A percentile compares a stretch with the other conserved stretches of the same genome.
Conservation (phyloP, 371 early-diverging fungal genomes). For the Mortierella sp. region DNA sequence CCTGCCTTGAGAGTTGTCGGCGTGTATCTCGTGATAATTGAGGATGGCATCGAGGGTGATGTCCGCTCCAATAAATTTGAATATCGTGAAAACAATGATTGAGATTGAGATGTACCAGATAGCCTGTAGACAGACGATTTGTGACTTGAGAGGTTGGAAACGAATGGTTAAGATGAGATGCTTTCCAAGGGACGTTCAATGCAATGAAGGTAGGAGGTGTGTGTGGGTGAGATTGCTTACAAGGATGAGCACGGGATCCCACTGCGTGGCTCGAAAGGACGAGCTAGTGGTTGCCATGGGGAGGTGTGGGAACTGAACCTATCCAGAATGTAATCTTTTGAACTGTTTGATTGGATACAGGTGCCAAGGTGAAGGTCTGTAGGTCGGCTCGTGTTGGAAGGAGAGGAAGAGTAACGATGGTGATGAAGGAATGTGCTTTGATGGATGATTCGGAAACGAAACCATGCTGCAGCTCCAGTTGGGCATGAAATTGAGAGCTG, state of each 20-base stretch:
- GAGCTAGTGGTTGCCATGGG: constrained; percentile 41
- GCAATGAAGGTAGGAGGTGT: neutral
- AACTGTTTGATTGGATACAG: neutral
- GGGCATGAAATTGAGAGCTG: too few relatives aligned
- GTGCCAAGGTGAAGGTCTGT: too few relatives aligned
- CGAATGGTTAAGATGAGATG: neutral
- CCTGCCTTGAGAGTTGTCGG: constrained; percentile 83
- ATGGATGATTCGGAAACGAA: too few relatives aligned
- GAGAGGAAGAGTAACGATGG: too few relatives aligned
- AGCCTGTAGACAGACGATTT: constrained; percentile 74
- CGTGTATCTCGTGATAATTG: constrained; percentile 69
- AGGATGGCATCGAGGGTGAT: constrained; percentile 79
- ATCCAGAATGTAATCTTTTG: too few relatives aligned
- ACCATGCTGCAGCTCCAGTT: too few relatives aligned
- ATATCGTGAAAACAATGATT: constrained; percentile 64
- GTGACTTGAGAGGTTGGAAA: constrained; percentile 21
- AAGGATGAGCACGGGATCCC: constrained; percentile 56
- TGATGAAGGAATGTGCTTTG: too few relatives aligned
- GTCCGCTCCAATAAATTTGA: constrained; percentile 72
- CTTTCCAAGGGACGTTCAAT: neutral
- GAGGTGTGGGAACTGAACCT: neutral
- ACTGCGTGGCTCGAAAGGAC: constrained; percentile 53
- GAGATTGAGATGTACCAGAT: constrained; percentile 74
- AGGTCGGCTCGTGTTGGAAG: too few relatives aligned
- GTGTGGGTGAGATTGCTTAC: constrained; percentile 11